Conservation (phyloP, 1,284 basidiomycete species). For the Apiotrichum brassicae region DNA sequence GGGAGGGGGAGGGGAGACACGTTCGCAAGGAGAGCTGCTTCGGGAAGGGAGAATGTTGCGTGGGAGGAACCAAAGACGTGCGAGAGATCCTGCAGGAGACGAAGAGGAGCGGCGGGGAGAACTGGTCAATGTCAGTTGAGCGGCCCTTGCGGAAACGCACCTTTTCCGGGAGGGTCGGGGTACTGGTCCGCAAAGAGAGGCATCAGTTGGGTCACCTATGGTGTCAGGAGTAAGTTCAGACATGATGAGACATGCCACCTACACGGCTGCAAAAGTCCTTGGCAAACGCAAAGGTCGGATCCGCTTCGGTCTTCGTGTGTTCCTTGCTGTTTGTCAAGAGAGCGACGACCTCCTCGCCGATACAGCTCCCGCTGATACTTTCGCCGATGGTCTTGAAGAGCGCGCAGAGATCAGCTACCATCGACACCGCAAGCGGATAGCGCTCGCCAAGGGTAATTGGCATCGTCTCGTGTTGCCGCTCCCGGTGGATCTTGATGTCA, state of each 20-base stretch:
- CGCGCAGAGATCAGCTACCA: slow-evolving; percentile 16
- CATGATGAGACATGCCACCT: neutral
- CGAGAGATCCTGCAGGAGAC: slow-evolving; percentile 30
- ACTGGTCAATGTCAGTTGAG: slow-evolving; percentile 14
- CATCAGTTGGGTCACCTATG: slow-evolving; percentile 11
- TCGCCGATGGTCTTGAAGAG: slow-evolving; percentile 19
- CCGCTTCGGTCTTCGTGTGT: slow-evolving; percentile 1
- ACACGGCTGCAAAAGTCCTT: slow-evolving; percentile 22
- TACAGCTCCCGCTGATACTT: slow-evolving; percentile 14
- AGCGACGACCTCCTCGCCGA: slow-evolving; percentile 26
- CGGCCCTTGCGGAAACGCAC: neutral
- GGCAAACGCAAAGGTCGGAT: slow-evolving; percentile 12
- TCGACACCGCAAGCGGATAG: slow-evolving; percentile 15
- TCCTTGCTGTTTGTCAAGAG: slow-evolving; percentile 4
- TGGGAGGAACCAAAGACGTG: slow-evolving; percentile 10
- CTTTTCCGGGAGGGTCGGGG: slow-evolving; percentile 8
- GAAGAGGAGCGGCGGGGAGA: slow-evolving; percentile 22
- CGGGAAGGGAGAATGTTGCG: slow-evolving; percentile 12
- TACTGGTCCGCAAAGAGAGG: slow-evolving; percentile 13
- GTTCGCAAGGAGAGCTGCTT: slow-evolving; percentile 14
- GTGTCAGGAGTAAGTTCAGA: neutral
- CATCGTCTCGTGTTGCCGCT: slow-evolving; percentile 32
- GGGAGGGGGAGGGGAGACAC: slow-evolving; percentile 27
- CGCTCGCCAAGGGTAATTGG: slow-evolving; percentile 31
- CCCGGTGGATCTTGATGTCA: slow-evolving; percentile 23